A percentile compares a stretch with the other conserved stretches of the same genome.
Conservation (phyloP, 2,329 filamentous ascomycete species). For the Cercospora zeae-maydis region DNA sequence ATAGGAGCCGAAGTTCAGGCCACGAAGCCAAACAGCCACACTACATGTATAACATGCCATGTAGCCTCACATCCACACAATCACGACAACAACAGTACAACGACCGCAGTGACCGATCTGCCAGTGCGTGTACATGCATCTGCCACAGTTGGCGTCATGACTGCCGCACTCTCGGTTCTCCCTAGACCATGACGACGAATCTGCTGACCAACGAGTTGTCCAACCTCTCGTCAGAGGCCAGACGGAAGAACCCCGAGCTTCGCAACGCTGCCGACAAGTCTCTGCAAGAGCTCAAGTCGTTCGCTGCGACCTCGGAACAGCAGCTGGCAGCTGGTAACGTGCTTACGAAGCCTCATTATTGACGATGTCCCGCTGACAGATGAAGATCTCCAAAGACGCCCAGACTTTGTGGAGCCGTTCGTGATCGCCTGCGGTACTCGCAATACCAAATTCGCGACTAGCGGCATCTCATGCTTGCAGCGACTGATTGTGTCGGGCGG, state of each 20-base stretch:
- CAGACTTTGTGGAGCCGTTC: slow-evolving; percentile 88
- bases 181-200: slow-evolving; percentile 30
- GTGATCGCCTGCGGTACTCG: slow-evolving; percentile 87
- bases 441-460: slow-evolving; percentile 84
- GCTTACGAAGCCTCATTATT: background rate
- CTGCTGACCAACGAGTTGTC: slow-evolving; percentile 34
- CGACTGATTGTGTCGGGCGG: slow-evolving; percentile 75
- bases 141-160: background rate
- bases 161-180: background rate
- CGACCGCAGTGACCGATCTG: background rate
- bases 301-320: slow-evolving; percentile 70
- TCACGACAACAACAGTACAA: background rate
- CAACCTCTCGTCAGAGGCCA: slow-evolving; percentile 62
- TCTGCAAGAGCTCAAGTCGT: slow-evolving; percentile 76
- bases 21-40: background rate
- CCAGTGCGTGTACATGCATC: background rate
- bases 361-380: slow-evolving; percentile 28
- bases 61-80: background rate
- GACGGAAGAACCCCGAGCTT: slow-evolving; percentile 87
- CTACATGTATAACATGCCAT: slow-evolving; percentile 2
- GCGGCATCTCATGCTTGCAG: slow-evolving; percentile 71
- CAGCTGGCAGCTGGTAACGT: slow-evolving; percentile 65
- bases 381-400: slow-evolving; percentile 74
- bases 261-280: slow-evolving; percentile 91
- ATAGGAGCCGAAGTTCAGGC: background rate